These are phyloP conservation scores for Ceratobasidium papillatum DNA, from an alignment of 1,284 basidiomycete species.

Conservation along the genomic window DNA sequence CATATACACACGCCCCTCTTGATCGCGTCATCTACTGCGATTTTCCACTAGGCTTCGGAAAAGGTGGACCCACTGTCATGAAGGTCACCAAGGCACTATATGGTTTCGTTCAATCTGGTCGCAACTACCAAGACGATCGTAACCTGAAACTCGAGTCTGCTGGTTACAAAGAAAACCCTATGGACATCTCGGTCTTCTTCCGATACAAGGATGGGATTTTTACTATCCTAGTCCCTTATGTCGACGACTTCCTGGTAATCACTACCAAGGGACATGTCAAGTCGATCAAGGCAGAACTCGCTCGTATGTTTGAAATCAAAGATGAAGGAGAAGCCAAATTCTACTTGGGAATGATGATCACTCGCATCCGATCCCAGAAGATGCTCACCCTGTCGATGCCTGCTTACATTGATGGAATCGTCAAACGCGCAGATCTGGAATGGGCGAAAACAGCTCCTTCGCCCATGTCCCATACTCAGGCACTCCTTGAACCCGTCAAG, in stretches of 20 bases:
- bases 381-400: conserved; percentile 30
- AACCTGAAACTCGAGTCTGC: not conserved
- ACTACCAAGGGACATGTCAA: conserved; percentile 1
- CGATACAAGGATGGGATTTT: not conserved
- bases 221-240: conserved; percentile 2
- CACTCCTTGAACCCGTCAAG: not conserved
- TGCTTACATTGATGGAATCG: conserved; percentile 39
- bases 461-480: conserved; percentile 11
- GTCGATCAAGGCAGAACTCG: not conserved
- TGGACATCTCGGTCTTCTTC: not conserved
- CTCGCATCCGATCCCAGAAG: not conserved
- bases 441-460: conserved; percentile 6
- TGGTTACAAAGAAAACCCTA: not conserved
- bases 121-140: not conserved
- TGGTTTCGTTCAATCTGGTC: not conserved
- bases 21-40: not conserved
- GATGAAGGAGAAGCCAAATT: conserved; percentile 41
- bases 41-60: not conserved
- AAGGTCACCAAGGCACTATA: conserved; percentile 13
- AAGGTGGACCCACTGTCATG: conserved; percentile 15
- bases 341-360: conserved; percentile 41
- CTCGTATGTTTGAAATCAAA: conserved; percentile 20
- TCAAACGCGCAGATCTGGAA: conserved; percentile 29
- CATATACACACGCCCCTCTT: conserved; percentile 12
- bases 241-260: conserved; percentile 29